Evolutionary conservation across 139 green algal species (phyloP), one percentile per base, ranked within the genome.

Genomic region (Chlorella sp.): DNA sequence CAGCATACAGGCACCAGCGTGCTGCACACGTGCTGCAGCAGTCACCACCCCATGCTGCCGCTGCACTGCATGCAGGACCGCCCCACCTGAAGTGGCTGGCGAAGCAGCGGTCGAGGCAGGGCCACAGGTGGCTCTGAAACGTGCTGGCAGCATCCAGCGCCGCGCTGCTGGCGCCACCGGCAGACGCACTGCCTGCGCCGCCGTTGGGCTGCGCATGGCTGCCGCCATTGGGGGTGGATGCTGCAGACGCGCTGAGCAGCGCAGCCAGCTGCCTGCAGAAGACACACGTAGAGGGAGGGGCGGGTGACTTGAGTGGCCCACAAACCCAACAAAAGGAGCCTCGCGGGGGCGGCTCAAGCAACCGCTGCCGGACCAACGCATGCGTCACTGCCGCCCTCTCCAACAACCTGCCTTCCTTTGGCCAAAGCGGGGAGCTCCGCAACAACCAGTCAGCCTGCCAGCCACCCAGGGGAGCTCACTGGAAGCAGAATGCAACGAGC

Each of bases 401-500:
- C n/a, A n/a, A n/a, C n/a, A n/a, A n/a, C n/a, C n/a, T n/a, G n/a
- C n/a, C n/a, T n/a, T n/a, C n/a, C n/a, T n/a, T n/a, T n/a, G n/a
- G n/a, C n/a, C n/a, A n/a, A n/a, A n/a, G n/a, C n/a, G n/a, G n/a
- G n/a, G n/a, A n/a, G n/a, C n/a, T n/a, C n/a, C n/a, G n/a, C 69
- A 46, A 76, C 22, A 34, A 76, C 14, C 69, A 76, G 36, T 28
- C 36, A 38, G 36, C 34, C 40, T 3, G 40, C 26, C n/a, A 34
- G 60, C 26, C 2, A 1, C 60, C 19, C 17, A 13, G 3, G 11
- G 22, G 14, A 1, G 43, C 80, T 28, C 72, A 86, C 81, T 80
- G 80, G 81, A 86, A 86, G 81, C 68, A 78, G 30, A 51, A 81
- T 56, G 89, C 84, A 0, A 82, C 80, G 28, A 92, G 89, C 81